Evolutionary conservation across 2,329 filamentous ascomycete species (phyloP).

Genomic region (Cladosporium austrohemisphaericum): DNA sequence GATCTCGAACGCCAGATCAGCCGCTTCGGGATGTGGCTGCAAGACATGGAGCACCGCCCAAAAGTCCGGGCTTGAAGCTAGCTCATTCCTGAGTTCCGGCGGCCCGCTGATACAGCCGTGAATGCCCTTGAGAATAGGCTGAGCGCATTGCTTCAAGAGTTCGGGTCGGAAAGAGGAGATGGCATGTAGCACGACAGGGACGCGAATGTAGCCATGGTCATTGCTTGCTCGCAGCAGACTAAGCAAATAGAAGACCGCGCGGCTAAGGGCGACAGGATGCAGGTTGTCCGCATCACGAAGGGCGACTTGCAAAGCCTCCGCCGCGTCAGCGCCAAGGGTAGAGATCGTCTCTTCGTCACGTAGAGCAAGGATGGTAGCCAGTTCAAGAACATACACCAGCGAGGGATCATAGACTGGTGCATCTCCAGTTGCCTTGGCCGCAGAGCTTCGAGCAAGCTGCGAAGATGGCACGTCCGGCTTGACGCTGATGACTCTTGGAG

Average conservation of each 20-base stretch:
- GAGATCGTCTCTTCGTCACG: conserved; percentile 70
- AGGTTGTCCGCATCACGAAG: conserved; percentile 74
- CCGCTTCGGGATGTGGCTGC: conserved; percentile 61
- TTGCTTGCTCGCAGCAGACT: conserved; percentile 79
- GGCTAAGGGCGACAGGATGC: conserved; percentile 78
- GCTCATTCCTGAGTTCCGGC: conserved; percentile 77
- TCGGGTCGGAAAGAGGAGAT: conserved; percentile 84
- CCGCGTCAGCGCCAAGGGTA: conserved; percentile 71
- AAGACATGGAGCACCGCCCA: conserved; percentile 85
- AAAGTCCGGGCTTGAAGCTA: conserved; percentile 95
- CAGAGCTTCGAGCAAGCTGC: conserved; percentile 56
- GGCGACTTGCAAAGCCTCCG: conserved; percentile 74
- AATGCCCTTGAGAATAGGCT: conserved; percentile 73
- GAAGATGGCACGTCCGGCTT: conserved; percentile 75
- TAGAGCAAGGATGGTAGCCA: conserved; percentile 77
- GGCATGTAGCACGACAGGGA: conserved; percentile 84
- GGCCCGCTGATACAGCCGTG: conserved; percentile 74
- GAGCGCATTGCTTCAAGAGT: conserved; percentile 69
- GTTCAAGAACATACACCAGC: conserved; percentile 84
- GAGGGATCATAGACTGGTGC: conserved; percentile 74
- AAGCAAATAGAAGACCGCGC: conserved; percentile 82
- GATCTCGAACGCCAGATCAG: conserved; percentile 79
- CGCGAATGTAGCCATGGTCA: conserved; percentile 85
- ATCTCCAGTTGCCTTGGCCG: conserved; percentile 48
- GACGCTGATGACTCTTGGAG: conserved; percentile 77